phyloP scores from a whole-genome alignment of 2,329 filamentous ascomycete genomes.

The Pyricularia sp. region DNA sequence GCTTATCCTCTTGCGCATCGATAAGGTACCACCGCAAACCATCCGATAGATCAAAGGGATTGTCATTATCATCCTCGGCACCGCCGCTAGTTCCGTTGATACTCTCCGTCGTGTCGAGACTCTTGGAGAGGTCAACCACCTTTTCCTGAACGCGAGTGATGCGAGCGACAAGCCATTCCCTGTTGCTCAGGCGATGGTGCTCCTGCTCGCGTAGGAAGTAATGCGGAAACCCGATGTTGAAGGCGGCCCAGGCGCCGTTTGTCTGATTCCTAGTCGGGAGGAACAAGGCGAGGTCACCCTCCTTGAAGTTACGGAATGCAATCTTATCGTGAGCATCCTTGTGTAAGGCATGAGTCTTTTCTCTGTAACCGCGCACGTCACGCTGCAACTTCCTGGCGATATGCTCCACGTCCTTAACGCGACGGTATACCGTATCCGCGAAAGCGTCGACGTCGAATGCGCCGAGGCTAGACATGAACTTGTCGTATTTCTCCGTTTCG shows the following conservation, averaged over 20 bases:
- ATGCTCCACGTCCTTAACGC: constrained; percentile 86
- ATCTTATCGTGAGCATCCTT: constrained; percentile 92
- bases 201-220: constrained; percentile 95
- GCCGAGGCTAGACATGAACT: constrained; percentile 60
- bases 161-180: constrained; percentile 93
- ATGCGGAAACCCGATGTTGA: constrained; percentile 94
- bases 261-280: constrained; percentile 88
- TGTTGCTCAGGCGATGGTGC: constrained; percentile 64
- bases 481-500: constrained; percentile 61
- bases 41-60: constrained; percentile 92
- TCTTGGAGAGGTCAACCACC: constrained; percentile 82
- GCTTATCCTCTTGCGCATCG: constrained; percentile 86
- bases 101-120: constrained; percentile 42
- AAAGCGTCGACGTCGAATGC: constrained; percentile 77
- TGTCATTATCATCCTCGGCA: constrained; percentile 70
- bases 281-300: constrained; percentile 88
- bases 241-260: constrained; percentile 91
- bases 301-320: constrained; percentile 88
- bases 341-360: constrained; percentile 68
- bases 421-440: constrained; percentile 71
- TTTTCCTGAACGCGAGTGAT: constrained; percentile 86
- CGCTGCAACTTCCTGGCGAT: constrained; percentile 88
- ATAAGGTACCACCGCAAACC: constrained; percentile 93
- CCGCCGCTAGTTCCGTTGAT: constrained; percentile 24
- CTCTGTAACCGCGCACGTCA: constrained; percentile 74